Evolutionary conservation across 1,139 yeast species (phyloP).

Genomic region (Taphrina confusa): DNA sequence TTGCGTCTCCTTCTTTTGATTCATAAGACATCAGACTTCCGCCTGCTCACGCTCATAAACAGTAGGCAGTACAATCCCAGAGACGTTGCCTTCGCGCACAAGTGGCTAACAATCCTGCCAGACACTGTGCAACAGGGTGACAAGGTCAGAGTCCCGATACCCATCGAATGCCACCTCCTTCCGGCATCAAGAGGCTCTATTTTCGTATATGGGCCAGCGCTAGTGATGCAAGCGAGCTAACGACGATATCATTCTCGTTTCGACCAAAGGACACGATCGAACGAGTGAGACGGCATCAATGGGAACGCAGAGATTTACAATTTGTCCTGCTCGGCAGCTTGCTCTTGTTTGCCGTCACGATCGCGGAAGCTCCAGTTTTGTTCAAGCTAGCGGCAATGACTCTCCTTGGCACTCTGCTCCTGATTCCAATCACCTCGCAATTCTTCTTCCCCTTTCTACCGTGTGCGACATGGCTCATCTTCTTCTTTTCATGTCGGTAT

Average conservation of each 20-base stretch:
- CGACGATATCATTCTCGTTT: slow-evolving; percentile 24
- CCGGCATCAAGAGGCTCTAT: slow-evolving; percentile 13
- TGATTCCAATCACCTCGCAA: slow-evolving; percentile 77
- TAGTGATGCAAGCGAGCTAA: slow-evolving; percentile 12
- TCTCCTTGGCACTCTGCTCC: slow-evolving; percentile 50
- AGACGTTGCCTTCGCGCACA: too few species aligned
- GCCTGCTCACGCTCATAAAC: too few species aligned
- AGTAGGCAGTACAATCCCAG: too few species aligned
- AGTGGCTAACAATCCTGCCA: too few species aligned
- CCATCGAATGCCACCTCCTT: neutral
- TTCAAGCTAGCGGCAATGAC: slow-evolving; percentile 52
- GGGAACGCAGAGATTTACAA: slow-evolving; percentile 47
- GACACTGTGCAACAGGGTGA: too few species aligned
- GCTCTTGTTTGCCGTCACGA: slow-evolving; percentile 53
- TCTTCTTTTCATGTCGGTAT: slow-evolving; percentile 60
- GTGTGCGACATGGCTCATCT: slow-evolving; percentile 80
- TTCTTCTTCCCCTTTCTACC: slow-evolving; percentile 86
- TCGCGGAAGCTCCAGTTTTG: slow-evolving; percentile 57
- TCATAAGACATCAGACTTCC: too few species aligned
- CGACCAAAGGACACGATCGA: slow-evolving; percentile 53
- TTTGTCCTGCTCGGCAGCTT: slow-evolving; percentile 51
- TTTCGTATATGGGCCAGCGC: slow-evolving; percentile 12
- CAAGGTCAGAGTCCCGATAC: too few species aligned
- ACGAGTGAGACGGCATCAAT: slow-evolving; percentile 55
- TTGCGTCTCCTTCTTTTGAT: neutral